phyloP scores from a whole-genome alignment of 805 yeast species.

The Nakazawaea holstii region DNA sequence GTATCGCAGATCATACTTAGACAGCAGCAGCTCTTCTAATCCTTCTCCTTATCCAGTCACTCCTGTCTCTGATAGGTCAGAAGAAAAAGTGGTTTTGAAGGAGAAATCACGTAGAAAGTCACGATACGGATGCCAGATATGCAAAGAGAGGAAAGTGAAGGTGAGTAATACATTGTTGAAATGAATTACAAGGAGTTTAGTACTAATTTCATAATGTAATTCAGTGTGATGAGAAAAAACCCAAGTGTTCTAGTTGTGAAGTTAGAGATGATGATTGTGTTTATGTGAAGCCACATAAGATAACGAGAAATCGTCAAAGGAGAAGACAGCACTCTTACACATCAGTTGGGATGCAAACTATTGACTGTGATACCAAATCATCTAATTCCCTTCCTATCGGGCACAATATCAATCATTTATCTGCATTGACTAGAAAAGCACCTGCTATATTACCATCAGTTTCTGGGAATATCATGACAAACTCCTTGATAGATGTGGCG shows the following conservation, averaged over 20 bases:
- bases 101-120: neutral
- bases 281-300: slow-evolving; percentile 1
- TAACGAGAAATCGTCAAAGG: neutral
- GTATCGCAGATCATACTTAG: too few species aligned
- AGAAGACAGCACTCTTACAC: neutral
- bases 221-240: slow-evolving; percentile 8
- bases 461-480: too few species aligned
- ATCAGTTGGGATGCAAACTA: slow-evolving; percentile 1
- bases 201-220: neutral
- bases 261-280: neutral
- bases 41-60: too few species aligned
- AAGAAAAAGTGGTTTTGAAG: too few species aligned
- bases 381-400: too few species aligned
- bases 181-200: neutral
- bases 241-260: neutral
- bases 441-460: too few species aligned
- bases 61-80: too few species aligned
- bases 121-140: slow-evolving; percentile 3
- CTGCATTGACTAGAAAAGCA: too few species aligned
- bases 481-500: neutral
- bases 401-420: too few species aligned
- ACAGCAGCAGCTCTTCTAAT: too few species aligned
- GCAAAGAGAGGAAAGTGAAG: slow-evolving; percentile 7
- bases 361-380: too few species aligned
- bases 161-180: neutral